These are phyloP conservation scores for Monilinia laxa DNA, from an alignment of 2,329 filamentous ascomycete species.

Conservation along the genomic window DNA sequence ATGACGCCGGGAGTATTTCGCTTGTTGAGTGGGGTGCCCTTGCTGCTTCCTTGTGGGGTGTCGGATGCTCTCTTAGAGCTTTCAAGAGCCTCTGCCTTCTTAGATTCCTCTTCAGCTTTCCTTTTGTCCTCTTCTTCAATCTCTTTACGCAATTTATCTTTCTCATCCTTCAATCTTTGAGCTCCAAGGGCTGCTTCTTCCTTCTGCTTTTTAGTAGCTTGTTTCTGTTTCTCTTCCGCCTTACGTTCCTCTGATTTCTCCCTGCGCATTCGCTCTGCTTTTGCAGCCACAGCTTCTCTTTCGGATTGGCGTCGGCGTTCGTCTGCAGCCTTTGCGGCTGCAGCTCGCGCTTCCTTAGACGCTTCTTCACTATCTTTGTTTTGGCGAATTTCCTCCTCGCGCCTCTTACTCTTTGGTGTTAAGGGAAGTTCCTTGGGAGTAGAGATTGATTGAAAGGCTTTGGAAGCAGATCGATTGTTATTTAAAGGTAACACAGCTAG, in stretches of 20 bases:
- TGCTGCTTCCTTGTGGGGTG: constrained; percentile 9
- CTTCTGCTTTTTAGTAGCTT: constrained; percentile 24
- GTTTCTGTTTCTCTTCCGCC: constrained; percentile 26
- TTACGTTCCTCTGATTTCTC: constrained; percentile 27
- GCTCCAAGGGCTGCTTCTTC: constrained; percentile 24
- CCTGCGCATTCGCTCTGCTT: constrained; percentile 27
- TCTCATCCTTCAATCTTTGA: constrained; percentile 27
- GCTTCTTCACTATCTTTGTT: constrained; percentile 27
- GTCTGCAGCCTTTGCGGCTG: constrained; percentile 33
- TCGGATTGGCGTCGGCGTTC: constrained; percentile 29
- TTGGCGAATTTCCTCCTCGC: constrained; percentile 26
- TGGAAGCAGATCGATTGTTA: constrained; percentile 25
- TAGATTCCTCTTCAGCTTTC: constrained; percentile 19
- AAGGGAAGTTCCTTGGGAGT: constrained; percentile 32
- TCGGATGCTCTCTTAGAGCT: not conserved
- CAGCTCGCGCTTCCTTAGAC: constrained; percentile 26
- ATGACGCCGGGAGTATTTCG: constrained; percentile 23
- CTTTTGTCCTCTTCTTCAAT: constrained; percentile 28
- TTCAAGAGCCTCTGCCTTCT: constrained; percentile 1
- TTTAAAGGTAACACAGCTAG: constrained; percentile 30
- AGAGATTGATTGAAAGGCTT: constrained; percentile 20
- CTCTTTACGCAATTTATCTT: constrained; percentile 24
- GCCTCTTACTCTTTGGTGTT: constrained; percentile 34
- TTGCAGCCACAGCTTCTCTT: constrained; percentile 28
- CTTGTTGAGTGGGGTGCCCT: constrained; percentile 24